Base-by-base conservation (phyloP, 805 yeast species). In the Starmerella vaccinii region DNA sequence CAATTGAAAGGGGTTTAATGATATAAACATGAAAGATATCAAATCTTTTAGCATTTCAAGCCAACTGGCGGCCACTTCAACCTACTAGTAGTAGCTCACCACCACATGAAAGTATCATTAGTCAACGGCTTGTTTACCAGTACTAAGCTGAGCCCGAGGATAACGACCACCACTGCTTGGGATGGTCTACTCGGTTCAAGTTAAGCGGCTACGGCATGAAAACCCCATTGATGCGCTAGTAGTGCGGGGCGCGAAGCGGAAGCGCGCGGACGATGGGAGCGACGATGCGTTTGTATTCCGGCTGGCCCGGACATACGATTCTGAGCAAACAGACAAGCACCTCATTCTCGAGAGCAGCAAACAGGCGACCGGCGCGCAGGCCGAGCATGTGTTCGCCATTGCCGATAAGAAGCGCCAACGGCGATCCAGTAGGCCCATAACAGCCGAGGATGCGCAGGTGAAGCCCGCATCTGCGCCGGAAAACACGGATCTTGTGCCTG, bases 151-250 rank as follows among this genome's bases (percentile, higher is more conserved):
- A 16, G 38, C 22, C 13, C 33, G 29, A 2, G 22, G 22, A 6
- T 12, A 12, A 34, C 38, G 13, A 15, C 19, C 12, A 21, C 18
- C 34, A 16, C 23, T 41, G 22, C 23, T 19, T 9, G 18, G 16
- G 10, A 54, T 54, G 54, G 57, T 49, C 22, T 55, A 46, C 45
- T 45, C 53, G 23, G 80, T 90, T 39, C 75, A 96, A 52, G 84
- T 90, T 63, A 90, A 92, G 66, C 75, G 97, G 52, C 82, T 83
- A 61, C 74, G 96, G 53, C 81, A 78, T 48, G 92, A 87, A 60
- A 96, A 86, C 58, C 95, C 97, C 2, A 71, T 90, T 22, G 87
- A 84, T 58, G 95, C 96, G 0, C 72, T 89, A 59, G 52, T 60
- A 27, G 49, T 59, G 6, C 49, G 53, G 16, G 51, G 49, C 10